Evolutionary conservation across 306 rosid species (phyloP).

Genomic region (Cicer yamashitae): DNA sequence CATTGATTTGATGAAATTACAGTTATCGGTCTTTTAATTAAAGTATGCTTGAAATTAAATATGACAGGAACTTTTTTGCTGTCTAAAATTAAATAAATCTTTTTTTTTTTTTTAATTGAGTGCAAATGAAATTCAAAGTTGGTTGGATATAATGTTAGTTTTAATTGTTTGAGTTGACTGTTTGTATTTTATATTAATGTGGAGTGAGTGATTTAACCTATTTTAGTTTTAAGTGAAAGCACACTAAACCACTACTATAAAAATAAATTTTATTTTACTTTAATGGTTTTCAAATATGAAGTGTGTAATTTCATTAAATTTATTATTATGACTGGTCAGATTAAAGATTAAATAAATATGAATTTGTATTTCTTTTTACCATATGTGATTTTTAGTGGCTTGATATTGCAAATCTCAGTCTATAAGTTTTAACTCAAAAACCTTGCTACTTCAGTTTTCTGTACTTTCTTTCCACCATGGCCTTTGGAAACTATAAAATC

Average conservation of each 20-base stretch:
- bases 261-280: too few species aligned
- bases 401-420: not conserved
- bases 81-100: conserved; percentile 4
- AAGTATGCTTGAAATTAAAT: too few species aligned
- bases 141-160: not conserved
- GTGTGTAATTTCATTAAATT: not conserved
- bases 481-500: not conserved
- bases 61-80: not conserved
- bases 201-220: not conserved
- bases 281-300: too few species aligned
- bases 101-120: not conserved
- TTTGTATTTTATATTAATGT: not conserved
- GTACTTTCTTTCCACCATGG: not conserved
- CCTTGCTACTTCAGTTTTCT: not conserved
- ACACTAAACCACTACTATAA: not conserved
- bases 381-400: not conserved
- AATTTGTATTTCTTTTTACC: not conserved
- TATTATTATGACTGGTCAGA: not conserved
- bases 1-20: conserved; percentile 16
- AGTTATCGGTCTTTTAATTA: not conserved
- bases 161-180: not conserved
- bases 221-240: conserved; percentile 3
- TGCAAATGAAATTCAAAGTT: not conserved
- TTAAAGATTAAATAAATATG: not conserved
- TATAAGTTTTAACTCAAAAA: not conserved